A percentile compares a stretch with the other conserved stretches of the same genome.
These are phyloP conservation scores for Colletotrichum simmondsii DNA, from an alignment of 2,329 filamentous ascomycete genomes.

Conservation along the genomic window DNA sequence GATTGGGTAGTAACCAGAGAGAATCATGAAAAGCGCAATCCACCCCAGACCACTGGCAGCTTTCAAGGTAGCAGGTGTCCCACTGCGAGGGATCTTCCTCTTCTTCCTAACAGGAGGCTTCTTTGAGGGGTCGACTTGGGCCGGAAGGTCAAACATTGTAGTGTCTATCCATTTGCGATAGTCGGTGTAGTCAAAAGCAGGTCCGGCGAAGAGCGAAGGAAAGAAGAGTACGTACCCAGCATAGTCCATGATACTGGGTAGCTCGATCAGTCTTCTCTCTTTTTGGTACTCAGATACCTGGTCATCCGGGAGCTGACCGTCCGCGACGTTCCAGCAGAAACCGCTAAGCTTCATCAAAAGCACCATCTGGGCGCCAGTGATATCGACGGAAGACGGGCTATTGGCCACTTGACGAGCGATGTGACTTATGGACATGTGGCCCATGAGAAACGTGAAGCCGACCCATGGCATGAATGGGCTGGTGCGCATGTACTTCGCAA, in stretches of 20 bases:
- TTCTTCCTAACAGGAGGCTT: constrained; percentile 88
- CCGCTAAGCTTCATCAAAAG: constrained; percentile 96
- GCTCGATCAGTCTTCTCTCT: constrained; percentile 77
- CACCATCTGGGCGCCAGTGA: constrained; percentile 98
- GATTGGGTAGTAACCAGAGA: constrained; percentile 75
- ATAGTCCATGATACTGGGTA: constrained; percentile 85
- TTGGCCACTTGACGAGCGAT: constrained; percentile 81
- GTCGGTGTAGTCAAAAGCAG: constrained; percentile 93
- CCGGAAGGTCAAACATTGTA: constrained; percentile 90
- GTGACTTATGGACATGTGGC: constrained; percentile 92
- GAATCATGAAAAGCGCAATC: constrained; percentile 81
- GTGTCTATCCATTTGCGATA: constrained; percentile 94
- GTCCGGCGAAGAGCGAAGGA: constrained; percentile 87
- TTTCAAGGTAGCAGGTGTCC: constrained; percentile 84
- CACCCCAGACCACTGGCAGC: constrained; percentile 78
- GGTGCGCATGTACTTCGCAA: constrained; percentile 80
- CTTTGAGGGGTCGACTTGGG: constrained; percentile 84
- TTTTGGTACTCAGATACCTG: constrained; percentile 90
- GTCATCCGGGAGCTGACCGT: constrained; percentile 82
- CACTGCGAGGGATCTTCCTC: constrained; percentile 92
- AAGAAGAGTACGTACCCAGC: constrained; percentile 95
- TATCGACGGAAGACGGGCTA: constrained; percentile 77
- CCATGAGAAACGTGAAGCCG: constrained; percentile 93
- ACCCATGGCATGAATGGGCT: constrained; percentile 98
- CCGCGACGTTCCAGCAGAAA: constrained; percentile 98